Evolutionary conservation across 2,329 filamentous ascomycete genomes (phyloP).

Genomic region (Ceratocystis albifundus): DNA sequence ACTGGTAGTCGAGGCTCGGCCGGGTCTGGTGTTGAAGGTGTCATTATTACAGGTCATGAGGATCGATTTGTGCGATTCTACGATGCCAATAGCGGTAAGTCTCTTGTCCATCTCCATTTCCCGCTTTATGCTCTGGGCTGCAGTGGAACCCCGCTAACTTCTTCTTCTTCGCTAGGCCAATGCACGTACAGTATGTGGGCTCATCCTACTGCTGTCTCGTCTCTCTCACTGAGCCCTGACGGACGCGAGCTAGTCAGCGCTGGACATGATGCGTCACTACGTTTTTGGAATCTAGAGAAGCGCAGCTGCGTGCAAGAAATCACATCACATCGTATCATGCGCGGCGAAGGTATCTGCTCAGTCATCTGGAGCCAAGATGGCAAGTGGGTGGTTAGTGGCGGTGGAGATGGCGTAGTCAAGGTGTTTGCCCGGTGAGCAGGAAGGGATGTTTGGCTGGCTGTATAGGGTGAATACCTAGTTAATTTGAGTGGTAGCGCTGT

Average conservation of each 20-base stretch:
- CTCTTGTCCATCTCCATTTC: neutral
- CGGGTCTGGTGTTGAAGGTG: constrained; percentile 74
- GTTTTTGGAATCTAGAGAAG: constrained; percentile 97
- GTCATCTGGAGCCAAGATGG: constrained; percentile 96
- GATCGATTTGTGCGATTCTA: constrained; percentile 95
- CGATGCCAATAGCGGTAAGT: constrained; percentile 94
- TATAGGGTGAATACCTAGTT: too few relatives aligned
- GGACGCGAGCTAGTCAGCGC: constrained; percentile 89
- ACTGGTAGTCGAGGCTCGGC: constrained; percentile 59
- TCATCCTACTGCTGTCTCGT: constrained; percentile 84
- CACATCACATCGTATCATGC: constrained; percentile 83
- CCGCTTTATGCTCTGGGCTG: neutral
- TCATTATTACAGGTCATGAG: constrained; percentile 93
- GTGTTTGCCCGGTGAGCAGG: constrained; percentile 56
- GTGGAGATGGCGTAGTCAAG: constrained; percentile 92
- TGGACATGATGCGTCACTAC: constrained; percentile 86
- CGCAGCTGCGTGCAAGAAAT: constrained; percentile 91
- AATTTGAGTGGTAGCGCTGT: neutral
- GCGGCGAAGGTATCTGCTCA: constrained; percentile 86
- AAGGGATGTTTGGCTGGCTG: neutral
- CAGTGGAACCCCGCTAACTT: neutral
- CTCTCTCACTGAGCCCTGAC: constrained; percentile 82
- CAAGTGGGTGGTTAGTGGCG: constrained; percentile 84
- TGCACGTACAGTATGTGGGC: constrained; percentile 98
- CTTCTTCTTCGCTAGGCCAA: constrained; percentile 54